phyloP scores from a whole-genome alignment of 768 basidiomycete genomes.

The Tylopilus plumbeoviolaceoides region DNA sequence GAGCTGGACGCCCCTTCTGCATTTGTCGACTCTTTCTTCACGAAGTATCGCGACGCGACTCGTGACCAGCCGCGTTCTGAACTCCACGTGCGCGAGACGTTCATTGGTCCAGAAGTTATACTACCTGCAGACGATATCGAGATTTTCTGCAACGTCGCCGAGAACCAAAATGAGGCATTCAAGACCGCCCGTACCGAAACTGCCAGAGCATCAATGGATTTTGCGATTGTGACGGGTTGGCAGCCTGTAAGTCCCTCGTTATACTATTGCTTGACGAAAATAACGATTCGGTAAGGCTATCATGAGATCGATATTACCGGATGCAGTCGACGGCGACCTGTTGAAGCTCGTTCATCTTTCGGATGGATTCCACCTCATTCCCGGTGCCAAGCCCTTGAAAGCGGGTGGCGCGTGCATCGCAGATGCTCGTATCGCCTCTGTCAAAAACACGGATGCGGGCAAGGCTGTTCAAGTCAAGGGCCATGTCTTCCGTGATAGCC shows the following conservation, averaged over 20 bases:
- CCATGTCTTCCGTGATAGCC: conserved; percentile 67
- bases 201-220: conserved; percentile 95
- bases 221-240: conserved; percentile 98
- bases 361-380: conserved; percentile 89
- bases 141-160: conserved; percentile 87
- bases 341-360: conserved; percentile 96
- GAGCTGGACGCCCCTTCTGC: no score
- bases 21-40: conserved; percentile 82
- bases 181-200: conserved; percentile 64
- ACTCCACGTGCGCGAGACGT: no score
- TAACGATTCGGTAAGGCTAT: conserved; percentile 64
- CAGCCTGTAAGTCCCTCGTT: conserved; percentile 60
- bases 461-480: conserved; percentile 93
- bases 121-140: conserved; percentile 77
- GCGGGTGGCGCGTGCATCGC: conserved; percentile 90
- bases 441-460: conserved; percentile 85
- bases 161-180: conserved; percentile 90
- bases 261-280: not conserved
- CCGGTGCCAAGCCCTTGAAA: conserved; percentile 69
- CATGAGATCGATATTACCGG: conserved; percentile 97
- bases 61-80: conserved; percentile 66
- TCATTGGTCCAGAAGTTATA: conserved; percentile 79
- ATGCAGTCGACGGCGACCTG: conserved; percentile 86
- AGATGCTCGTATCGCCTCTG: conserved; percentile 83
- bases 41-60: conserved; percentile 74